phyloP scores from a whole-genome alignment of 78 protist species.

The Dictyostelium firmibasis region DNA sequence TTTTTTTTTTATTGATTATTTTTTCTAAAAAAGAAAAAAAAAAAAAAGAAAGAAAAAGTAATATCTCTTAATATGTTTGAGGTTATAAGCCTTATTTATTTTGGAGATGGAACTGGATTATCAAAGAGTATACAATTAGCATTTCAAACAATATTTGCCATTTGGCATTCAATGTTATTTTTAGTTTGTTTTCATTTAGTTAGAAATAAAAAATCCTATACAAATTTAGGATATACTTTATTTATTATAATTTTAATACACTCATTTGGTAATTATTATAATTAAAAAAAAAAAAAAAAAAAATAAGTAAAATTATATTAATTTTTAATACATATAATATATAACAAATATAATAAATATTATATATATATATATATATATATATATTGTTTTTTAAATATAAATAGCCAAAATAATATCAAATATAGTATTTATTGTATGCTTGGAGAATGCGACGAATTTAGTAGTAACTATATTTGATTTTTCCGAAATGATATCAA shows the following conservation, averaged over 20 bases:
- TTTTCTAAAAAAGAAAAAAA: background rate
- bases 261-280: slow-evolving; percentile 18
- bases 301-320: no score
- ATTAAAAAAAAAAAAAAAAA: no score
- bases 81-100: slow-evolving; percentile 51
- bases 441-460: background rate
- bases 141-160: background rate
- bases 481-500: slow-evolving; percentile 19
- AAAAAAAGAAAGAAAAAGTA: background rate
- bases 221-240: slow-evolving; percentile 12
- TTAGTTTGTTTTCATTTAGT: background rate
- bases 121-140: slow-evolving; percentile 7
- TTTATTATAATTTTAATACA: slow-evolving; percentile 29
- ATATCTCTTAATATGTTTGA: slow-evolving; percentile 2
- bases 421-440: slow-evolving; percentile 38
- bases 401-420: slow-evolving; percentile 48
- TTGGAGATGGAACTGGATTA: slow-evolving; percentile 45
- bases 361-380: background rate
- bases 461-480: slow-evolving; percentile 13
- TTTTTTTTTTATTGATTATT: no score
- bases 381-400: background rate
- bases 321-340: no score
- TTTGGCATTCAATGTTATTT: slow-evolving; percentile 37
- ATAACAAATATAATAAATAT: background rate
- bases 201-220: background rate